Base-by-base conservation (phyloP, 169 alveolate species). In the Plasmodium vivax region DNA sequence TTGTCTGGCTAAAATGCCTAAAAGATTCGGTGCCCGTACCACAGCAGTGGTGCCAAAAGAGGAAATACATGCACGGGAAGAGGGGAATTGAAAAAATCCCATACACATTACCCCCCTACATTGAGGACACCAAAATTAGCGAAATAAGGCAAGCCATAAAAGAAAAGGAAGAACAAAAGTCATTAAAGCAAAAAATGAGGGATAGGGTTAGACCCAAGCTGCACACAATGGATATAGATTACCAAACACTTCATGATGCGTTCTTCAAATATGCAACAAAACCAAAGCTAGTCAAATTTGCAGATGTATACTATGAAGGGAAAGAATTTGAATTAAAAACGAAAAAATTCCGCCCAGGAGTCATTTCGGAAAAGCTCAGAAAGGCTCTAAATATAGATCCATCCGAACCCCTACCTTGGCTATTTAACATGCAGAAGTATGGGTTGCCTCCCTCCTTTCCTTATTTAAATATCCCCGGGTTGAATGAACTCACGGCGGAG, bases 391-490 rank as follows among this genome's bases (percentile, higher is more conserved):
- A 99, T 19, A 98, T 99, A 87, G 99, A 99, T 58, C 99, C 98
- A 30, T 97, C 97, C 81, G 97, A 99, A 45, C 99, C 99, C 3
- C 97, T 98, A 3, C 99, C 99, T 58, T 99, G 99, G 99, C 96
- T 99, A 23, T 94, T 97, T 85, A 99, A 98, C 96, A 99, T 99
- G 99, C 99, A 99, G 96, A 97, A 97, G 62, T 97, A 98, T 96
- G 99, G 99, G 5, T 99, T 99, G 41, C 99, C 99, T 14, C 99
- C 99, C 10, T 98, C 99, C 41, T 99, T 98, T 96, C 99, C 99
- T 16, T 98, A 98, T 91, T 96, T 99, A 82, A 98, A 98, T 93
- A 98, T 99, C 58, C 99, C 99, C 30, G 99, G 99, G 1, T 98
- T 99, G 14, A 99, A 54, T 99, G 98, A 38, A 92, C 98, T 45